Conservation (phyloP, 2,329 filamentous ascomycete genomes). For the Chaetothyriales sp. region DNA sequence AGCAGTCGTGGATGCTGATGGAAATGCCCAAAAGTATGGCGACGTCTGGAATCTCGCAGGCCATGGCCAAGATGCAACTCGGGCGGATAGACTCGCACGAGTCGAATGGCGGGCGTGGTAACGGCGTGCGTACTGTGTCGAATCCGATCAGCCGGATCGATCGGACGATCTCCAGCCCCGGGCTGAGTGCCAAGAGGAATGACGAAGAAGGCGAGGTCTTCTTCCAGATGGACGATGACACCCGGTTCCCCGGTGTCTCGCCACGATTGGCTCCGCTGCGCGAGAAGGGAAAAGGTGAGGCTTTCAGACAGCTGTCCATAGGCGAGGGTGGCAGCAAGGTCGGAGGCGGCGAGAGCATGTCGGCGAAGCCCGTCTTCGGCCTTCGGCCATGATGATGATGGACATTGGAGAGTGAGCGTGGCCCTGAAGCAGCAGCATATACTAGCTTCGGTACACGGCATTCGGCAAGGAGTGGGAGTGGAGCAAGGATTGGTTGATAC, state of each 20-base stretch:
- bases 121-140: conserved; percentile 22
- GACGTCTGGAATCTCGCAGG: conserved; percentile 18
- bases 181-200: conserved; percentile 33
- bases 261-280: conserved; percentile 11
- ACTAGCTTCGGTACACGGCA: too few species aligned
- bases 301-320: neutral
- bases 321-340: neutral
- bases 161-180: conserved; percentile 33
- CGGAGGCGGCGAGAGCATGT: neutral
- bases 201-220: conserved; percentile 34
- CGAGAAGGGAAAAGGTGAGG: conserved; percentile 9
- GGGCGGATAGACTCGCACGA: conserved; percentile 27
- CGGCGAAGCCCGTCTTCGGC: neutral
- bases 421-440: neutral
- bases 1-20: conserved; percentile 38
- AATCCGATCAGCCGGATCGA: conserved; percentile 25
- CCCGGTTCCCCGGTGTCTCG: conserved; percentile 21
- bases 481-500: neutral
- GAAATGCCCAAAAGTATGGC: conserved; percentile 9
- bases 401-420: neutral
- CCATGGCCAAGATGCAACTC: conserved; percentile 24
- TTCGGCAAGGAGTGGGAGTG: neutral
- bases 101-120: conserved; percentile 20
- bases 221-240: conserved; percentile 39
- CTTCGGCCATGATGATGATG: neutral